Evolutionary conservation across 1,139 yeast species (phyloP), one percentile per base, ranked within the genome.

Genomic region (Debaryomyces coudertii): DNA sequence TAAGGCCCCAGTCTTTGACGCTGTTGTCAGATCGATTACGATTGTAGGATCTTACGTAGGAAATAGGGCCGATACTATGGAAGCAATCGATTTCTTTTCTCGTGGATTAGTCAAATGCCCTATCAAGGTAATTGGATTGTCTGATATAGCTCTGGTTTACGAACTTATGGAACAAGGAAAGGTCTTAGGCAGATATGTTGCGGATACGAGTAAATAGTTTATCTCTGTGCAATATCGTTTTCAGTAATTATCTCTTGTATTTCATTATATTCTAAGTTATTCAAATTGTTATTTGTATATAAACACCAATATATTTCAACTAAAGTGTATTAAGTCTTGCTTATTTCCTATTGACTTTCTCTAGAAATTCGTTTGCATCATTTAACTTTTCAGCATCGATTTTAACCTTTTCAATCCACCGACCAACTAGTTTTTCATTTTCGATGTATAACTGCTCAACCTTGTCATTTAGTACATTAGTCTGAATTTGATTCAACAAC

Each of bases 41-140:
- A 81, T 85, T 58, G 79, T 71, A 61, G 92, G 90, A 60, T 85
- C 90, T 40, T 85, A 85, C 60, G 90, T 85, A 48, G 92, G 92
- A 62, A 85, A 85, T 79, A 80, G 92, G 73, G 87, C 87, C 52
- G 90, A 85, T 65, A 77, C 89, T 37, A 76, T 86, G 54, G 90
- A 84, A 69, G 90, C 92, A 46, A 66, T 85, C 55, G 90, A 85
- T 58, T 85, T 85, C 77, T 85, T 83, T 65, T 45, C 77, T 49
- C 78, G 90, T 73, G 90, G 90, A 48, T 71, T 82, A 58, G 80
- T 85, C 57, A 75, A 79, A 59, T 80, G 89, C 50, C 87, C 90
- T 57, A 83, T 84, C 68, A 81, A 83, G 71, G 62, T 85, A 60
- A 86, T 83, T 48, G 88, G 88, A 28, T 74, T 85, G 59, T 79